Percentiles rank a stretch among this genome's conserved stretches.
Evolutionary conservation across 305 asterid species (phyloP).

Genomic region (Lippia alba): DNA sequence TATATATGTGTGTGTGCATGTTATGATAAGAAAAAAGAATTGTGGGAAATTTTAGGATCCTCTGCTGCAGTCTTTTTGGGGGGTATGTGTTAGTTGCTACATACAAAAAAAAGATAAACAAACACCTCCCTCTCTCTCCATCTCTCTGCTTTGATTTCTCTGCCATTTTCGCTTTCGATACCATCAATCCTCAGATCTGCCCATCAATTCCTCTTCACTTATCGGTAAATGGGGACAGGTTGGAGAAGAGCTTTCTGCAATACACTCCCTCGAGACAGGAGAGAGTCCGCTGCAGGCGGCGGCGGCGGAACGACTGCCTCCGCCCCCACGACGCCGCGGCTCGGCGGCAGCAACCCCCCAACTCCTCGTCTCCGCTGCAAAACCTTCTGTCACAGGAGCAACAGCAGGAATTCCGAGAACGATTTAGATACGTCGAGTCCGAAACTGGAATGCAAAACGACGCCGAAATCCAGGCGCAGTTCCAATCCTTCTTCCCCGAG

Average conservation of each 20-base stretch:
- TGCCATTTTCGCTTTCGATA: neutral
- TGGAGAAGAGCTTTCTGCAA: slow-evolving; percentile 96
- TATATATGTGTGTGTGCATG: slow-evolving; percentile 16
- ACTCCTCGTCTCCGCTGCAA: slow-evolving; percentile 77
- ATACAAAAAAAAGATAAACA: slow-evolving; percentile 5
- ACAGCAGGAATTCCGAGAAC: neutral
- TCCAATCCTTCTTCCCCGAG: slow-evolving; percentile 87
- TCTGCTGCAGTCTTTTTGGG: slow-evolving; percentile 41
- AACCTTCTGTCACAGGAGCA: slow-evolving; percentile 30
- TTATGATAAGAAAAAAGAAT: slow-evolving; percentile 14
- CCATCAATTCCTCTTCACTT: neutral
- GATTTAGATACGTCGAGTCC: slow-evolving; percentile 42
- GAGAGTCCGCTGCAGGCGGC: slow-evolving; percentile 35
- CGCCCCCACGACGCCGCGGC: slow-evolving; percentile 31
- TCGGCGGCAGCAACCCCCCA: slow-evolving; percentile 55
- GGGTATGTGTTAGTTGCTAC: slow-evolving; percentile 23
- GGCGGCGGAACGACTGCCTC: neutral
- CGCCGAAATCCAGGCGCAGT: slow-evolving; percentile 41
- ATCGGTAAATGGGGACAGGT: slow-evolving; percentile 76
- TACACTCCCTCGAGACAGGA: slow-evolving; percentile 53
- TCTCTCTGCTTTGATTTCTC: neutral
- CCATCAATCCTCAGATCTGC: slow-evolving; percentile 42
- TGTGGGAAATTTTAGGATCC: slow-evolving; percentile 31
- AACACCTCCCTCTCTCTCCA: neutral
- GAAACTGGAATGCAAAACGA: slow-evolving; percentile 58